These are phyloP conservation scores for Auricularia sp. DNA, from an alignment of 768 basidiomycete genomes.

Conservation along the genomic window DNA sequence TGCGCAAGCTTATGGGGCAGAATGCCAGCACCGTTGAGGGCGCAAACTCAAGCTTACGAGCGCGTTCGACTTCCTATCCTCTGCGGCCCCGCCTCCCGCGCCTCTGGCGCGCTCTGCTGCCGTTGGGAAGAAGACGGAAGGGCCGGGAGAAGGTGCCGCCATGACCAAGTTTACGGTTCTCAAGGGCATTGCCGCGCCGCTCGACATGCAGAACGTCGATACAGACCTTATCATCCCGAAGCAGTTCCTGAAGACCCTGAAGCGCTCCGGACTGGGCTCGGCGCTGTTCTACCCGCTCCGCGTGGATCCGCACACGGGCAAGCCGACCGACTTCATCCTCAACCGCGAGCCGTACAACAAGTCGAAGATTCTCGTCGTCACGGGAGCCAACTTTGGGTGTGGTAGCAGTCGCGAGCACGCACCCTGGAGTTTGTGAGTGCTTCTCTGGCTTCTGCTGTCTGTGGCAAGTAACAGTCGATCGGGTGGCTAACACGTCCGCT, in stretches of 20 bases:
- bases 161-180: slow-evolving; percentile 55
- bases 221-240: slow-evolving; percentile 94
- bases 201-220: slow-evolving; percentile 77
- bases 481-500: slow-evolving; percentile 3
- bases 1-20: slow-evolving; percentile 58
- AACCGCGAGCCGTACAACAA: slow-evolving; percentile 70
- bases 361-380: slow-evolving; percentile 72
- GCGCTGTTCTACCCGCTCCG: slow-evolving; percentile 78
- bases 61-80: slow-evolving; percentile 68
- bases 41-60: slow-evolving; percentile 57
- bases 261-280: slow-evolving; percentile 76
- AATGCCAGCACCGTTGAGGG: slow-evolving; percentile 34
- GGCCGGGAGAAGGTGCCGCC: slow-evolving; percentile 3
- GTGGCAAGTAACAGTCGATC: background rate
- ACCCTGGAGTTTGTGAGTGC: slow-evolving; percentile 69
- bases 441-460: background rate
- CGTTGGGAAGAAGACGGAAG: background rate
- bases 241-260: slow-evolving; percentile 86
- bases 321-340: slow-evolving; percentile 74
- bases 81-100: slow-evolving; percentile 30
- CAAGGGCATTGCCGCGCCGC: slow-evolving; percentile 68
- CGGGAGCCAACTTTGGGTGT: slow-evolving; percentile 84
- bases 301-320: slow-evolving; percentile 66
- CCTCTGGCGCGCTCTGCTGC: slow-evolving; percentile 36
- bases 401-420: slow-evolving; percentile 88